Evolutionary conservation across 2,329 filamentous ascomycete species (phyloP).

Genomic region (Epichloe glyceriae): DNA sequence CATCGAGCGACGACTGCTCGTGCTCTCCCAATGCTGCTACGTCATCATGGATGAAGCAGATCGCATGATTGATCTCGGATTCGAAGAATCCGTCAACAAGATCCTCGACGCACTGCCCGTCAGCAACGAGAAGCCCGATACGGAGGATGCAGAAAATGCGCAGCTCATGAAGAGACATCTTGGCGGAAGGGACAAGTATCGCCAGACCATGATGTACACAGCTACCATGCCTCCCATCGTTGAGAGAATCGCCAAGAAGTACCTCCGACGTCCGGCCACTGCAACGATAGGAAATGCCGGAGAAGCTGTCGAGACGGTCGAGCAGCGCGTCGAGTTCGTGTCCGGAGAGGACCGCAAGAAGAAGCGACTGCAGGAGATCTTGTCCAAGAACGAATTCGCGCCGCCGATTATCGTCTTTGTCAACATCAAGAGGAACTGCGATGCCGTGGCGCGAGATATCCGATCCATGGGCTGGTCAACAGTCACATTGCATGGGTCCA

Average conservation of each 20-base stretch:
- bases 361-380: slow-evolving; percentile 86
- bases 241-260: slow-evolving; percentile 94
- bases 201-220: slow-evolving; percentile 99
- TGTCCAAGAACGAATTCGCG: slow-evolving; percentile 64
- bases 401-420: slow-evolving; percentile 97
- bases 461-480: slow-evolving; percentile 84
- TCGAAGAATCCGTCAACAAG: slow-evolving; percentile 95
- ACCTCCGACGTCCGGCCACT: slow-evolving; percentile 81
- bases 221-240: slow-evolving; percentile 91
- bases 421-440: slow-evolving; percentile 99
- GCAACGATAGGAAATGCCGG: slow-evolving; percentile 90
- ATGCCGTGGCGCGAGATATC: slow-evolving; percentile 86
- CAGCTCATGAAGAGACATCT: slow-evolving; percentile 72
- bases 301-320: slow-evolving; percentile 93
- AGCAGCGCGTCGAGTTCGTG: slow-evolving; percentile 90
- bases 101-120: slow-evolving; percentile 92
- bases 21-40: slow-evolving; percentile 94
- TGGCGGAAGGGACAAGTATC: slow-evolving; percentile 64
- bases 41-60: slow-evolving; percentile 99
- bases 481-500: slow-evolving; percentile 87
- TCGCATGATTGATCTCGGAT: slow-evolving; percentile 96
- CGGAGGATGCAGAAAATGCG: slow-evolving; percentile 77
- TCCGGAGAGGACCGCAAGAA: slow-evolving; percentile 89
- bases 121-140: slow-evolving; percentile 88
- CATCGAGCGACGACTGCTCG: slow-evolving; percentile 82